Evolutionary conservation across 139 green algal genomes (phyloP).

Genomic region (Astrephomene gubernaculifera): DNA sequence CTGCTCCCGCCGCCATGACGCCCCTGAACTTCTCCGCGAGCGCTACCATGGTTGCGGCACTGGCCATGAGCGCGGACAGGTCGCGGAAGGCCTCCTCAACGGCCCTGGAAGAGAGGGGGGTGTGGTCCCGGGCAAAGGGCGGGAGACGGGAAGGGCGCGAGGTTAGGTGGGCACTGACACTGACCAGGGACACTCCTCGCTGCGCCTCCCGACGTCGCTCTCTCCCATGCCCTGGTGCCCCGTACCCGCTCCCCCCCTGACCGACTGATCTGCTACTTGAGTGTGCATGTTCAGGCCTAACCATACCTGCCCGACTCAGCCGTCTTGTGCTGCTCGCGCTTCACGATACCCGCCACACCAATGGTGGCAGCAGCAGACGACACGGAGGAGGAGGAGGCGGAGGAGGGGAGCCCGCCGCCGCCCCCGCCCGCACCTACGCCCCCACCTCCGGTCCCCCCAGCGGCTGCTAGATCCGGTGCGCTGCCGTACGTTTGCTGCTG

Average conservation of each 20-base stretch:
- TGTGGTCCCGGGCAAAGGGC: neutral
- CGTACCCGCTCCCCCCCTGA: too few species aligned
- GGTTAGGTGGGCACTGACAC: too few species aligned
- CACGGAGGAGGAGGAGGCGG: neutral
- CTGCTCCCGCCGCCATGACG: constrained; percentile 7
- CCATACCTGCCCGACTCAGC: constrained; percentile 37
- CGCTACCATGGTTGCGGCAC: constrained; percentile 85
- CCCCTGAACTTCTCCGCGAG: constrained; percentile 80
- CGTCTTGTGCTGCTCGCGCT: constrained; percentile 53
- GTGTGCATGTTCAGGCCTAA: too few species aligned
- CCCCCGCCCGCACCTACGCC: neutral
- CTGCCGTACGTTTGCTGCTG: neutral
- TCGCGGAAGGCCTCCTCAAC: constrained; percentile 77
- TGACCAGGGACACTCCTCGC: too few species aligned
- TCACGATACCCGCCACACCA: constrained; percentile 61
- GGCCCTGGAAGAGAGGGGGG: constrained; percentile 2
- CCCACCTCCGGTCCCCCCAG: neutral
- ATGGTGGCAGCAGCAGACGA: constrained; percentile 16
- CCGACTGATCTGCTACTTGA: too few species aligned
- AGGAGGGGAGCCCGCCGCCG: too few species aligned
- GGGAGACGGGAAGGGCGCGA: neutral
- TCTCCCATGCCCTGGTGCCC: too few species aligned
- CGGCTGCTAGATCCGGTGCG: neutral
- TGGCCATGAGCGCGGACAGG: constrained; percentile 82
- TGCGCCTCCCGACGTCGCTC: too few species aligned